A percentile compares a stretch with the other conserved stretches of the same genome.
These are phyloP conservation scores for Vitis labrusca DNA, from an alignment of 164 flowering plant species.

Conservation along the genomic window DNA sequence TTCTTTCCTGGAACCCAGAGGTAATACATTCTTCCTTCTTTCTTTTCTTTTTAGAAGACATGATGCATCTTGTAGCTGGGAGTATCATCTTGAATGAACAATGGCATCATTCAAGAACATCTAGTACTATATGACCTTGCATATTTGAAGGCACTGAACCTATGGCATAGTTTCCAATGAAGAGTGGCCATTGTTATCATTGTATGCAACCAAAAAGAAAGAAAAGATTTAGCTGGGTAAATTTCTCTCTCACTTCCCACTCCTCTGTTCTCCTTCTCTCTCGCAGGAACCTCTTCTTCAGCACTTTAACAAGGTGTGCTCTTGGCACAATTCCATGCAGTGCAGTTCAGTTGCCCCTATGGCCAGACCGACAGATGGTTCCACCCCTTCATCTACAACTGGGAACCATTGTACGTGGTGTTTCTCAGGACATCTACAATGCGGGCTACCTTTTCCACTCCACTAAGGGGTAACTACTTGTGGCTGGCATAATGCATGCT, in stretches of 20 bases:
- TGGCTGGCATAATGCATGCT: conserved; percentile 71
- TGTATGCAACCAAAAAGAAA: background rate
- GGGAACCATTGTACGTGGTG: conserved; percentile 85
- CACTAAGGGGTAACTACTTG: conserved; percentile 57
- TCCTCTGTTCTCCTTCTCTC: conserved; percentile 62
- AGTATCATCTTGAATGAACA: background rate
- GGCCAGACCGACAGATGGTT: conserved; percentile 33
- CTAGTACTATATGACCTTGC: too few relatives aligned
- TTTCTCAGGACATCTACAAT: conserved; percentile 68
- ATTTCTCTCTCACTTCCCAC: conserved; percentile 70
- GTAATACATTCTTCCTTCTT: conserved; percentile 27
- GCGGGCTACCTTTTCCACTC: conserved; percentile 74
- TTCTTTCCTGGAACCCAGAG: conserved; percentile 95
- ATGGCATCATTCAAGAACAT: too few relatives aligned
- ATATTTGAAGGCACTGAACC: too few relatives aligned
- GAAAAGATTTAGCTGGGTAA: conserved; percentile 57
- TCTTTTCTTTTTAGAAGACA: background rate
- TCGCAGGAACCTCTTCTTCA: conserved; percentile 72
- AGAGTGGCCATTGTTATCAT: too few relatives aligned
- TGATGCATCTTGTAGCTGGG: background rate
- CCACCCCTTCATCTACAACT: conserved; percentile 64
- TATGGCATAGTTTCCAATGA: too few relatives aligned
- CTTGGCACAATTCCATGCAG: conserved; percentile 74
- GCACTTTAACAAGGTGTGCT: conserved; percentile 63
- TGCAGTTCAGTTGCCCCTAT: conserved; percentile 52